Conservation (phyloP, 441 rosid species). For the Dalechampia spathulata region DNA sequence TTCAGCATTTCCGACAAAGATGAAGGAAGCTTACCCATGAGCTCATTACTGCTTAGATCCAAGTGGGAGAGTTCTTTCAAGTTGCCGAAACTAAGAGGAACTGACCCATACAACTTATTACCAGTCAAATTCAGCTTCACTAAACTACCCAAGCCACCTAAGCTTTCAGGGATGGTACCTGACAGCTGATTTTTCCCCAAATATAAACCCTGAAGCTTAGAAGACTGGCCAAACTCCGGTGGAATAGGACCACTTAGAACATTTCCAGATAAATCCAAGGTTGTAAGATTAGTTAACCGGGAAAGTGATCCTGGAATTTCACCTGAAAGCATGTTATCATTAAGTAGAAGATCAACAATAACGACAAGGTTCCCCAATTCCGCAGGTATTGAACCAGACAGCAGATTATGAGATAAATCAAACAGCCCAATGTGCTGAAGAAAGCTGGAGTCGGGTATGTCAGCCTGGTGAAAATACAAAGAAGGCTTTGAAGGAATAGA, state of each 20-base stretch:
- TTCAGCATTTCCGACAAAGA: constrained; percentile 54
- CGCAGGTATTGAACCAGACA: constrained; percentile 66
- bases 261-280: constrained; percentile 72
- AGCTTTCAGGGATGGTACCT: constrained; percentile 66
- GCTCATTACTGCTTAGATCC: constrained; percentile 70
- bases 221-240: constrained; percentile 40
- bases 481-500: constrained; percentile 53
- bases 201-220: constrained; percentile 76
- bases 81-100: constrained; percentile 62
- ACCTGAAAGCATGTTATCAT: constrained; percentile 65
- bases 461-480: constrained; percentile 50
- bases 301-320: constrained; percentile 65
- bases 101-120: constrained; percentile 46
- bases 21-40: constrained; percentile 58
- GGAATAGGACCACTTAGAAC: constrained; percentile 56
- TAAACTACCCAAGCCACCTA: constrained; percentile 52
- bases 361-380: constrained; percentile 62
- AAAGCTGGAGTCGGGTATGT: constrained; percentile 68
- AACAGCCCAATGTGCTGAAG: constrained; percentile 81
- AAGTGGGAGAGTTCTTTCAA: constrained; percentile 71
- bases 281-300: constrained; percentile 50
- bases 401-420: constrained; percentile 66
- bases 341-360: constrained; percentile 54
- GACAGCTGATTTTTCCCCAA: constrained; percentile 65
- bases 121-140: constrained; percentile 79